Conservation (phyloP, 2,329 filamentous ascomycete genomes). For the Pestalotiopsis sp. region DNA sequence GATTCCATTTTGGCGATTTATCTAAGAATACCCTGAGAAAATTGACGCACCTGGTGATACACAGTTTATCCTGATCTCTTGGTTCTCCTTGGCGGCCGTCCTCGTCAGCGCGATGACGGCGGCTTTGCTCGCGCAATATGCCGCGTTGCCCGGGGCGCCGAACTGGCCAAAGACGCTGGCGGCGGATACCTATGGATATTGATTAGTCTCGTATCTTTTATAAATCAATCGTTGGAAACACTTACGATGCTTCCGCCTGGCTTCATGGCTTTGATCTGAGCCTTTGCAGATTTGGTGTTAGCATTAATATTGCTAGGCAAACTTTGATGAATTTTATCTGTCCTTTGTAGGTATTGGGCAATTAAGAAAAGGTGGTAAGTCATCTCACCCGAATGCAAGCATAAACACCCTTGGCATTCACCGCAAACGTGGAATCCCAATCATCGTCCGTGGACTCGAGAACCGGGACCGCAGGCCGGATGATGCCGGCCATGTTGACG, state of each 20-base stretch:
- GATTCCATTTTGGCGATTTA: too few species aligned
- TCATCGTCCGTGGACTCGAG: slow-evolving; percentile 24
- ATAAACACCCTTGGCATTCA: slow-evolving; percentile 24
- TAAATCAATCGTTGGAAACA: neutral
- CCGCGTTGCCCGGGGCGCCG: slow-evolving; percentile 33
- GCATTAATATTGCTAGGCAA: slow-evolving; percentile 8
- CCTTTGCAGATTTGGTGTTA: slow-evolving; percentile 12
- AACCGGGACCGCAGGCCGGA: slow-evolving; percentile 25
- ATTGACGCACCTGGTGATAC: slow-evolving; percentile 27
- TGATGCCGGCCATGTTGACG: slow-evolving; percentile 41
- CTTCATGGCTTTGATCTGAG: slow-evolving; percentile 35
- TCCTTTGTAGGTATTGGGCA: too few species aligned
- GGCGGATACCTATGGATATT: slow-evolving; percentile 8
- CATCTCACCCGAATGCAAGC: neutral
- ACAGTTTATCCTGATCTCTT: slow-evolving; percentile 31
- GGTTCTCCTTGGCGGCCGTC: slow-evolving; percentile 33
- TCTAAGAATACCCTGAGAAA: too few species aligned
- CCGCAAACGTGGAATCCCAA: slow-evolving; percentile 29
- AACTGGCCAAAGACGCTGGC: slow-evolving; percentile 17
- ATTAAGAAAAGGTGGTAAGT: too few species aligned
- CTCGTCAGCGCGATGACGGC: slow-evolving; percentile 33
- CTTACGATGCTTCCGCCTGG: slow-evolving; percentile 49
- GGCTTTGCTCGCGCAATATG: slow-evolving; percentile 34
- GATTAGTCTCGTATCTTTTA: neutral
- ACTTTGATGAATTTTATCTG: too few species aligned